Evolutionary conservation across 768 basidiomycete genomes (phyloP), one percentile per base, ranked within the genome.

Genomic region (Leccinum aurantiacum): DNA sequence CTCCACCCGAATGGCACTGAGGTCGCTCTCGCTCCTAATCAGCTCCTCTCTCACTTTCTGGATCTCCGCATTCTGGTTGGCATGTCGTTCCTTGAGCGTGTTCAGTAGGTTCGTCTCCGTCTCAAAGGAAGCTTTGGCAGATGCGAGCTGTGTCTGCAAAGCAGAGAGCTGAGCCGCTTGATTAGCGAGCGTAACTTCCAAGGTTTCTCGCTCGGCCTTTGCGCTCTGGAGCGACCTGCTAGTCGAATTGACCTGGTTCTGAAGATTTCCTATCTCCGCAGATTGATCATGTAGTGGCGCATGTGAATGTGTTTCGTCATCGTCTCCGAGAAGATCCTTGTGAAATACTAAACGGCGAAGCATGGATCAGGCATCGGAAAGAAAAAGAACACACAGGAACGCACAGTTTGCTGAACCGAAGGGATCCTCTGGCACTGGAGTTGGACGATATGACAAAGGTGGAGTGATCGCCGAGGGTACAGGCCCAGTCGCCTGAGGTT

Each of bases 1-100:
- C 77, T 98, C 95, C 22, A 93, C 85, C 15, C 89, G 80, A 50
- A 96, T 69, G 8, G 90, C 95, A 63, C 91, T 93, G 44, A 99
- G 80, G 64, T 98, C 94, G 69, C 93, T 94, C 77, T 98, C 95
- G 4, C 91, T 88, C 46, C 82, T 80, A 64, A 99, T 98, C 38
- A 98, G 77, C 60, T 96, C 90, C 55, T 88, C 84, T 54, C 84
- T 81, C 4, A 85, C 73, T 70, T 85, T 89, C 67, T 87, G 82
- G 29, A 97, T 89, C 19, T 90, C 87, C 17, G 82, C 77, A 2
- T 79, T 79, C 76, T 97, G 95, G 8, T 79, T 77, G 0, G 80
- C 74, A 52, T 82, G 83, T 11, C 93, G 85, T 31, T 91, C 88
- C 58, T 84, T 86, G 31, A 96, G 79, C 27, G 83, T 81, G 17